Conservation (phyloP, 2,329 filamentous ascomycete genomes). For the Amylocarpus encephaloides region DNA sequence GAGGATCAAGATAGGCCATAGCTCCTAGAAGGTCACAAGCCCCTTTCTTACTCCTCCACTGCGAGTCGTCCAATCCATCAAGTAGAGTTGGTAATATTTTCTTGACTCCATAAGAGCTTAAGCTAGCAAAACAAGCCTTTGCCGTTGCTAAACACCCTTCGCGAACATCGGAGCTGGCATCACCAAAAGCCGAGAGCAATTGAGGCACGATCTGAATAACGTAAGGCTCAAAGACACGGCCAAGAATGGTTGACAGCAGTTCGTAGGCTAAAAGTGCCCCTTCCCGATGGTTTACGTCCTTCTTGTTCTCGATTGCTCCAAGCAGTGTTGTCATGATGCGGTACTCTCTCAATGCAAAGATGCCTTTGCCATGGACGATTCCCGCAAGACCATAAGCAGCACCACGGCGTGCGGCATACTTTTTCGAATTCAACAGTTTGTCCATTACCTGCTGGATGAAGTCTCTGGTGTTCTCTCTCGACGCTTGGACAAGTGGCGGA, state of each 20-base stretch:
- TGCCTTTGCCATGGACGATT: conserved; percentile 80
- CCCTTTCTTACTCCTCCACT: conserved; percentile 98
- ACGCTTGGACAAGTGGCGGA: conserved; percentile 80
- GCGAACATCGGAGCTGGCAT: conserved; percentile 80
- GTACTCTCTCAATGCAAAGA: conserved; percentile 74
- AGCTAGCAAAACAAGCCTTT: conserved; percentile 85
- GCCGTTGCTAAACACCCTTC: conserved; percentile 89
- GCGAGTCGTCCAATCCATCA: conserved; percentile 85
- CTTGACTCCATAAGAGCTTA: conserved; percentile 95
- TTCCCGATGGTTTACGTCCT: conserved; percentile 81
- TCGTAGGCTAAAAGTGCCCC: conserved; percentile 87
- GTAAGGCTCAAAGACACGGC: conserved; percentile 89
- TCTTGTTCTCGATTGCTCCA: conserved; percentile 88
- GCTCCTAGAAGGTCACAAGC: conserved; percentile 94
- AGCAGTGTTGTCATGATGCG: conserved; percentile 77
- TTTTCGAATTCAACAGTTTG: conserved; percentile 77
- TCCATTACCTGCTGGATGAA: conserved; percentile 80
- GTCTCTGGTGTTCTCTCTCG: conserved; percentile 66
- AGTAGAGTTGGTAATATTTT: conserved; percentile 87
- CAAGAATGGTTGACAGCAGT: conserved; percentile 77
- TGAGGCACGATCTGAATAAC: conserved; percentile 93
- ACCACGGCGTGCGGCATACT: conserved; percentile 86
- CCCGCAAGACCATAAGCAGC: conserved; percentile 93
- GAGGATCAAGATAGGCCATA: conserved; percentile 96
- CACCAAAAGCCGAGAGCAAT: conserved; percentile 81